phyloP scores from a whole-genome alignment of 805 yeast species.

The Metschnikowia kunwiensis region DNA sequence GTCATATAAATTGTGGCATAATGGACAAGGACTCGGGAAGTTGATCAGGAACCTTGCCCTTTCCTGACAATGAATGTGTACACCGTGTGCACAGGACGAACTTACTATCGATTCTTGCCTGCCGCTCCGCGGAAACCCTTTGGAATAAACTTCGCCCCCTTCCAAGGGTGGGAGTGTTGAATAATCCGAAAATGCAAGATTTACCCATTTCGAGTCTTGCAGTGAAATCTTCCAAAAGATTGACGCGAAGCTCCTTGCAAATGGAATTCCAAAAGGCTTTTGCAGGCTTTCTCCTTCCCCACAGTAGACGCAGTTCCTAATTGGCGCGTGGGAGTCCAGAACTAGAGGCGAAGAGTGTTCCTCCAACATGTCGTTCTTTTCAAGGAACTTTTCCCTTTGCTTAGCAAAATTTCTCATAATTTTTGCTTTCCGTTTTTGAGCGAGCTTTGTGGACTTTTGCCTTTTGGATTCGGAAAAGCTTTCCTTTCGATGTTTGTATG shows the following conservation, averaged over 20 bases:
- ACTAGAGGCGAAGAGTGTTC: neutral
- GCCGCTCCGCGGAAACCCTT: conserved; percentile 22
- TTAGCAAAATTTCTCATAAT: conserved; percentile 60
- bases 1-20: conserved; percentile 45
- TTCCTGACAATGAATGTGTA: conserved; percentile 46
- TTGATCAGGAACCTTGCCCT: conserved; percentile 13
- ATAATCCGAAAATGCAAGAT: conserved; percentile 22
- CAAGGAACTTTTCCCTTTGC: conserved; percentile 45
- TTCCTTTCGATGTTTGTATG: conserved; percentile 46
- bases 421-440: conserved; percentile 59
- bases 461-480: conserved; percentile 47
- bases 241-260: conserved; percentile 45
- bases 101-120: conserved; percentile 1
- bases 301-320: conserved; percentile 24
- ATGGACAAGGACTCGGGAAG: conserved; percentile 52
- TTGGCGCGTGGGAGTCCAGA: neutral
- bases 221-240: conserved; percentile 48
- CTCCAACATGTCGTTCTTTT: conserved; percentile 30
- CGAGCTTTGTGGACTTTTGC: conserved; percentile 55
- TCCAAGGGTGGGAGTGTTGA: conserved; percentile 19
- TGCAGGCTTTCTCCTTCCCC: conserved; percentile 25
- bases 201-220: conserved; percentile 15
- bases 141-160: conserved; percentile 3
- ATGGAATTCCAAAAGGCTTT: conserved; percentile 59
- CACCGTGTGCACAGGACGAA: conserved; percentile 47